Base-by-base conservation (phyloP, 257 asterid genomes). In the Haberlea rhodopensis region DNA sequence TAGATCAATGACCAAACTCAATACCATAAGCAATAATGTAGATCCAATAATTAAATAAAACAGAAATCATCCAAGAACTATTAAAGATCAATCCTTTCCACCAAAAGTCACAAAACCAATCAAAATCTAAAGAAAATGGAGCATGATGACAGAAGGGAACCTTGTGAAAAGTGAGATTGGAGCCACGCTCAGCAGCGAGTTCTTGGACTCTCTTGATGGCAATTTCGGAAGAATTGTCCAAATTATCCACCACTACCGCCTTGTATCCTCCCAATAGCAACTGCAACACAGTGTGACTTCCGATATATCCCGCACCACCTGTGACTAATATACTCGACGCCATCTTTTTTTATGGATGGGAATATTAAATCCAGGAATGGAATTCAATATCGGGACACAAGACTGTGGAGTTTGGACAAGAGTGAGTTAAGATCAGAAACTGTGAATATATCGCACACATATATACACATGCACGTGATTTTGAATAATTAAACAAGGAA, bases 271-370 rank as follows among this genome's bases (percentile, higher is more conserved):
- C 80, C 58, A 71, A 31, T 15, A 87, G 72, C 74, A 87, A 62
- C 73, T 87, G 95, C 40, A 86, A 76, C 61, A 84, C 53, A 34
- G 27, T 19, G 51, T 81, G 86, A 3, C 58, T 77, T 21, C 86
- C 86, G n/a, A 81, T 81, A 66, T 81, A 81, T 0, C 86, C 86
- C 13, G 86, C 86, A 31, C 86, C 86, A 0, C 86, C 86, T 0
- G 86, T 81, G n/a, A 81, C 86, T 70, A 85, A 60, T 57, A 85
- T 71, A 16, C 70, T 82, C 67, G 67, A 52, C 62, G 88, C 62
- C 88, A 80, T 80, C 18, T 43, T 43, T 43, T n/a, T 0, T 43
- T 43, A 1, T 4, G 63, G 63, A 31, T 4, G 11, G 4, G 19
- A 69, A 6, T 19, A 58, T 1, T 21, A 66, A 27, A 26, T 26